Evolutionary conservation across 2,329 filamentous ascomycete species (phyloP), one percentile per base, ranked within the genome.

Genomic region (Pseudogymnoascus sp.): DNA sequence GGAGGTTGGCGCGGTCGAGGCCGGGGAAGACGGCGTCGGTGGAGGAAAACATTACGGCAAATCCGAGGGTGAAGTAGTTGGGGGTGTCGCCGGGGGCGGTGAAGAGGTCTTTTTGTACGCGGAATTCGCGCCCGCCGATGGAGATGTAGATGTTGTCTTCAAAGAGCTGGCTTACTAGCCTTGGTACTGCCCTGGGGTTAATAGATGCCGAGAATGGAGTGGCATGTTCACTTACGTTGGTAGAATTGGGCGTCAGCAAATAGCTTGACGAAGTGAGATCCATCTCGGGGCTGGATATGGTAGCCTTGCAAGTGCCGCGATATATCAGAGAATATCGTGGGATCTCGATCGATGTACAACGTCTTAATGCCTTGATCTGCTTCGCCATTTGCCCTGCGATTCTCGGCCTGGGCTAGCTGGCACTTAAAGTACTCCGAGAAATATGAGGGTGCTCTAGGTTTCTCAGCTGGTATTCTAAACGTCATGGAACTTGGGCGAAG

Each of bases 211-310:
- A 5, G 14, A 2, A 30, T 19, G 7, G 9, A 4, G 16, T 33
- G 3, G 33, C 1, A n/a, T 33, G 12, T 60, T 19, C 58, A 74
- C 85, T 72, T 78, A 92, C 89, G 77, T 71, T 85, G 91, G 75
- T 97, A 97, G 76, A 97, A 97, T 72, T 97, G 93, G 1, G 93
- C 91, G 75, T 97, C 93, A 19, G 92, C 91, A 75, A 96, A 97
- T 30, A 97, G 79, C 63, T 90, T 91, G 69, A 97, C 92, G 74
- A 93, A 97, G 75, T 97, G 91, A 61, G 86, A 84, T 60, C 89
- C 90, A 76, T 96, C 89, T 65, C 84, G 84, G 2, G 93, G 92
- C 62, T 83, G 81, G 64, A 97, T 83, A 76, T 96, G 89, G 74
- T 97, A 97, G 52, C 93, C 91, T 78, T 96, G 92, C 22, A 97